Base-by-base conservation (phyloP, 352 stramenopile genomes). In the Pythium diclinum region DNA sequence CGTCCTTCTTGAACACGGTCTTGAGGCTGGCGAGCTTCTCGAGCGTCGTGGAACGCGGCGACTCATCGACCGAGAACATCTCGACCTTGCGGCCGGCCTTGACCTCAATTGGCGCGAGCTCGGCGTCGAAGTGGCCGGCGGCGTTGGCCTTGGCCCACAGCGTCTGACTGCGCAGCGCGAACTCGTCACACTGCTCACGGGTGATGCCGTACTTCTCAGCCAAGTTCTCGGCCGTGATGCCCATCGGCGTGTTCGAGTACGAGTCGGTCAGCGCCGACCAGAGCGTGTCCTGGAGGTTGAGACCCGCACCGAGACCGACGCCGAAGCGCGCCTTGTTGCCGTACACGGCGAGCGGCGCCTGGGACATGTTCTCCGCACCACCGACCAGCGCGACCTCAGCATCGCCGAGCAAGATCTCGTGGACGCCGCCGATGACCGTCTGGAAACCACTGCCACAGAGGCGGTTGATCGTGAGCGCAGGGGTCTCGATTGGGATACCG, bases 221-320 rank as follows among this genome's bases (percentile, higher is more conserved):
- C n/a, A 99, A 70, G 79, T 99, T 99, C 69, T 99, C 97, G 32
- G 96, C 96, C 54, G 97, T 99, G 65, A 99, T 92, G 49, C 96
- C 97, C 97, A 99, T 99, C 1, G 97, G 95, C 60, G 91, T 96
- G 61, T 95, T 91, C 42, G 83, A 83, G 78, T 98, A 90, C 59
- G 87, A 91, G 81, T 99, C 97, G 11, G 96, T 99, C 6, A 99
- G 79, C 40, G 94, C 96, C 65, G 97, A 93, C 97, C 97, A 99
- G 25, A 99, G 80, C 55, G 87, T 91, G 79, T 99, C 97, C 67
- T 97, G 81, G 67, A 99, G 78, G 63, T 97, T 89, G 19, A 98
- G 67, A 14, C 96, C 96, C 3, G 82, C 85, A 19, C 96, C 96
- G 9, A 99, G 80, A 6, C 80, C 76, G 16, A 98, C 89, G 42